Evolutionary conservation across 495 filamentous ascomycete species (phyloP), one percentile per base, ranked within the genome.

Genomic region (Penicillium angulare): DNA sequence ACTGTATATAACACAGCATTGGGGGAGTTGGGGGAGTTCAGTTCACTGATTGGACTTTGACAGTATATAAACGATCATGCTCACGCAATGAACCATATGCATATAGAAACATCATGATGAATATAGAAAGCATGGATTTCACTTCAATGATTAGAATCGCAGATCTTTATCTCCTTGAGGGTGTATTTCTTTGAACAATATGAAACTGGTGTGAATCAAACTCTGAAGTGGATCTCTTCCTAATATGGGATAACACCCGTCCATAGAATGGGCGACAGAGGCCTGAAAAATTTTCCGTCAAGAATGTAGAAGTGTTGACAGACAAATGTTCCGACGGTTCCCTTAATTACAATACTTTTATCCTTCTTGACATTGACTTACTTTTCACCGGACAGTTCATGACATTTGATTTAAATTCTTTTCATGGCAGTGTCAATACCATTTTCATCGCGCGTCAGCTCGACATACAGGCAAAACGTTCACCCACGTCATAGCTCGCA

Each of bases 361-460:
- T n/a, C n/a, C n/a, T n/a, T n/a, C n/a, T n/a, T n/a, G n/a, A n/a
- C n/a, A n/a, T n/a, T n/a, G n/a, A n/a, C n/a, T n/a, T n/a, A n/a
- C n/a, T n/a, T n/a, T n/a, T n/a, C n/a, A n/a, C n/a, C n/a, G n/a
- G n/a, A n/a, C n/a, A n/a, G n/a, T n/a, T 66, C 51, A 39, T 38
- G 55, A 55, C 53, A 57, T 59, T 49, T 56, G 54, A 57, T 53
- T 57, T 50, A 53, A 32, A 54, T 47, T 38, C 33, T 40, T 22
- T 35, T 23, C 18, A 41, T 47, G 61, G 65, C 46, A 60, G 72
- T 75, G 73, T 64, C 73, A 65, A 74, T 48, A 58, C 67, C 47
- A 53, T n/a, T n/a, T n/a, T n/a, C n/a, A n/a, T n/a, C n/a, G n/a
- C n/a, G n/a, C n/a, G n/a, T n/a, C n/a, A n/a, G n/a, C n/a, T n/a